A percentile compares a stretch with the other conserved stretches of the same genome.
Evolutionary conservation across 495 filamentous ascomycete genomes (phyloP).

Genomic region (Chaetomium fimeti): DNA sequence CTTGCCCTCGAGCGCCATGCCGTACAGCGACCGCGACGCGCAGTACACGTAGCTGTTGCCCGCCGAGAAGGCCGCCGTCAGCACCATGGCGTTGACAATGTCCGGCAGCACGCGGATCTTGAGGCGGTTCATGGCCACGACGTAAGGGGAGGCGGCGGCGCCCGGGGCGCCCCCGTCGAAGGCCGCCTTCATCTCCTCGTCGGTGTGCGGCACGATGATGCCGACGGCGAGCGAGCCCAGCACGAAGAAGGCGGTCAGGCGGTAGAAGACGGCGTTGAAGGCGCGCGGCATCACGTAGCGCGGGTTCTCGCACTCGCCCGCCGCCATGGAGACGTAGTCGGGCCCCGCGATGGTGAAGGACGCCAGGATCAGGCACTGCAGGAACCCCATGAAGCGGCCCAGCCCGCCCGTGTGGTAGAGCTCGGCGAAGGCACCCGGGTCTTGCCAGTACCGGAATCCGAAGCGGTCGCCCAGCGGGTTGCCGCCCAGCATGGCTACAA

Average conservation of each 20-base stretch:
- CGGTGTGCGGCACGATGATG: constrained; percentile 62
- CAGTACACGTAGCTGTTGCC: constrained; percentile 86
- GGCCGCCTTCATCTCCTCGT: constrained; percentile 51
- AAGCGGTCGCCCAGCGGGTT: constrained; percentile 67
- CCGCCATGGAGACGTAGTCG: constrained; percentile 75
- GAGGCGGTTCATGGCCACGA: constrained; percentile 81
- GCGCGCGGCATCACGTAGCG: constrained; percentile 64
- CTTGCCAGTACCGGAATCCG: constrained; percentile 73
- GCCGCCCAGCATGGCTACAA: constrained; percentile 72
- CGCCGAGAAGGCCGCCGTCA: constrained; percentile 75
- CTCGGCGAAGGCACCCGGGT: constrained; percentile 68
- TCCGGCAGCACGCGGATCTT: constrained; percentile 66
- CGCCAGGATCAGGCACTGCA: constrained; percentile 70
- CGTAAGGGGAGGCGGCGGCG: constrained; percentile 75
- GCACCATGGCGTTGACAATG: constrained; percentile 74
- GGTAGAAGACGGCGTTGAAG: constrained; percentile 74
- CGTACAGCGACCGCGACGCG: constrained; percentile 72
- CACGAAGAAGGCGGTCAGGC: constrained; percentile 73
- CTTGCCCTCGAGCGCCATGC: constrained; percentile 64
- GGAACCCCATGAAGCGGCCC: constrained; percentile 70
- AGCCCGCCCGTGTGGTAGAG: constrained; percentile 56
- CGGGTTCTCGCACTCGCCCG: constrained; percentile 72
- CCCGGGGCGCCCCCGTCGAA: constrained; percentile 54
- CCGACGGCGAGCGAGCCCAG: constrained; percentile 69
- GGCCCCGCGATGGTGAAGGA: constrained; percentile 80